A percentile compares a stretch with the other conserved stretches of the same genome.
Evolutionary conservation across 768 basidiomycete genomes (phyloP).

Genomic region (Tricholoma sp.): DNA sequence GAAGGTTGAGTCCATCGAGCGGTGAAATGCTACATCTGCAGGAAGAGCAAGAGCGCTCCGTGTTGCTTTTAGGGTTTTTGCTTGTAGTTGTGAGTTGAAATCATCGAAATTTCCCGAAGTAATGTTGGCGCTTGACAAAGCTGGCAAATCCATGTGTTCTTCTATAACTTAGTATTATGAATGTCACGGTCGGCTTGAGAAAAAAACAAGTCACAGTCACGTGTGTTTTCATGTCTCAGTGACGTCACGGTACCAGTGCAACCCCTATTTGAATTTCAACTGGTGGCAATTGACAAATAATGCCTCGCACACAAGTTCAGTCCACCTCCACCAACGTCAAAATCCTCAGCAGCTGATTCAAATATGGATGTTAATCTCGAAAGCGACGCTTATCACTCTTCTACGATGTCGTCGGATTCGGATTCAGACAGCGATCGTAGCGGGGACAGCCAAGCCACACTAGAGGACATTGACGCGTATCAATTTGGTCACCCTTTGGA

Average conservation of each 20-base stretch:
- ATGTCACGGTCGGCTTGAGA: too few relatives aligned
- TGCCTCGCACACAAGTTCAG: background rate
- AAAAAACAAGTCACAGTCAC: background rate
- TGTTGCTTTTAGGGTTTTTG: conserved; percentile 57
- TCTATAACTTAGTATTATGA: too few relatives aligned
- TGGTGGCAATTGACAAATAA: background rate
- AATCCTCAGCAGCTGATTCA: background rate
- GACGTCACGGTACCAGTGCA: too few relatives aligned
- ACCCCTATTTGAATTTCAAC: background rate
- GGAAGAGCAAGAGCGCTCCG: conserved; percentile 59
- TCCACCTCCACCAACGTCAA: background rate
- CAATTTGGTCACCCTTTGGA: conserved; percentile 30
- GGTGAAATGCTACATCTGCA: conserved; percentile 80
- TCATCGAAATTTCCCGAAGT: conserved; percentile 35
- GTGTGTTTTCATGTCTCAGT: background rate
- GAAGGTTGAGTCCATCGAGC: conserved; percentile 72
- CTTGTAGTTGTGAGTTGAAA: conserved; percentile 56
- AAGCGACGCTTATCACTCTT: conserved; percentile 19
- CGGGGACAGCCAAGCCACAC: conserved; percentile 26
- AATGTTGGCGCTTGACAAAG: conserved; percentile 8
- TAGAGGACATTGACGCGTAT: conserved; percentile 22
- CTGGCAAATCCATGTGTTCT: background rate
- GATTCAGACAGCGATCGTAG: conserved; percentile 17
- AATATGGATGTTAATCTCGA: conserved; percentile 12
- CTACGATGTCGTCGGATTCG: conserved; percentile 2